Percentiles rank a stretch among this genome's conserved stretches.
phyloP scores from a whole-genome alignment of 2,329 filamentous ascomycete species.

The Rhynchosporium graminicola region DNA sequence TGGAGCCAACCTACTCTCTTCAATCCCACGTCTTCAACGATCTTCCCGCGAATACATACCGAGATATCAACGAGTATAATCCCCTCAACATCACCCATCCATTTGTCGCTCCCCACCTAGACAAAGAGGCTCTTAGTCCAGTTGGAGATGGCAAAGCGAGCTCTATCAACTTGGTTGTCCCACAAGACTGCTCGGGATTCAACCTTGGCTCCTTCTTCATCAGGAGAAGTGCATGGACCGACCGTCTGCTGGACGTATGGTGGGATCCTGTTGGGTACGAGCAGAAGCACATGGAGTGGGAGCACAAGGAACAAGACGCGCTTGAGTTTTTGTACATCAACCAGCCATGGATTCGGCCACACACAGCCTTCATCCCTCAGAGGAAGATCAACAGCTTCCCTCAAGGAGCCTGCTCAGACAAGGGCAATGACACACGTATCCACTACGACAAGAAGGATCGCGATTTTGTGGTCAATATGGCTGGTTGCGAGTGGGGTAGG shows the following conservation, averaged over 20 bases:
- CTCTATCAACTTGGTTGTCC: slow-evolving; percentile 84
- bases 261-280: slow-evolving; percentile 98
- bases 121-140: slow-evolving; percentile 69
- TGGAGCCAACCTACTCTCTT: slow-evolving; percentile 90
- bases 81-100: slow-evolving; percentile 92
- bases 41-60: slow-evolving; percentile 74
- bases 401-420: slow-evolving; percentile 80
- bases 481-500: slow-evolving; percentile 92
- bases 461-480: slow-evolving; percentile 98
- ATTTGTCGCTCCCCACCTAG: slow-evolving; percentile 71
- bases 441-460: slow-evolving; percentile 85
- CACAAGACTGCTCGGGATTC: slow-evolving; percentile 94
- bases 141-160: slow-evolving; percentile 74
- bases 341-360: slow-evolving; percentile 89
- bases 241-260: slow-evolving; percentile 91
- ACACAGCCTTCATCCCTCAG: slow-evolving; percentile 86
- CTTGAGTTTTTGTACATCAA: slow-evolving; percentile 88
- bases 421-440: slow-evolving; percentile 70
- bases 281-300: slow-evolving; percentile 98
- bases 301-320: slow-evolving; percentile 97
- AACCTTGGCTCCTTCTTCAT: slow-evolving; percentile 96
- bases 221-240: slow-evolving; percentile 81
- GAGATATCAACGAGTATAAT: slow-evolving; percentile 96
- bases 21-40: slow-evolving; percentile 88
- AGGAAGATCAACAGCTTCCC: slow-evolving; percentile 95